Conservation (phyloP, 805 yeast species). For the Sugiyamaella chiloensis region DNA sequence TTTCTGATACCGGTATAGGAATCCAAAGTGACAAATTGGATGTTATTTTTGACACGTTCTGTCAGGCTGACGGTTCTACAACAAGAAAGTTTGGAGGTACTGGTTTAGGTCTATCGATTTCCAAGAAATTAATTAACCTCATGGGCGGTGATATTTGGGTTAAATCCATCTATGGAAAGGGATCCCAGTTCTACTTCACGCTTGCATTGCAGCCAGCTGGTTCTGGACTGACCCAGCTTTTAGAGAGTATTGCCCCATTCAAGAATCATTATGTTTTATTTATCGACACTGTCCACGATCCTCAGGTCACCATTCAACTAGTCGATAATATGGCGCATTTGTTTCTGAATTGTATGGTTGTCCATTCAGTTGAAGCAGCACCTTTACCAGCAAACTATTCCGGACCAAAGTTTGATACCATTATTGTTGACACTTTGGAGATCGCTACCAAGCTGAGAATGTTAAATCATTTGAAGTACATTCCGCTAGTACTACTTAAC, state of each 20-base stretch:
- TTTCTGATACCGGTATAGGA: slow-evolving; percentile 88
- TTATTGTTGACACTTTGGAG: slow-evolving; percentile 76
- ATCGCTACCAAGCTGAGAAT: slow-evolving; percentile 66
- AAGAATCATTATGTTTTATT: slow-evolving; percentile 66
- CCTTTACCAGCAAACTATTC: slow-evolving; percentile 39
- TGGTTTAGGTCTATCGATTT: slow-evolving; percentile 83
- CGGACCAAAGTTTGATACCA: slow-evolving; percentile 63
- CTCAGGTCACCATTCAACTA: slow-evolving; percentile 49
- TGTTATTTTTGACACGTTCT: slow-evolving; percentile 81
- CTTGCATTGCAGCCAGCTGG: slow-evolving; percentile 72
- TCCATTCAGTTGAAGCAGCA: slow-evolving; percentile 54
- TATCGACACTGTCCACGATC: slow-evolving; percentile 61
- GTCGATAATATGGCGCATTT: slow-evolving; percentile 49
- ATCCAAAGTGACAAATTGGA: slow-evolving; percentile 82
- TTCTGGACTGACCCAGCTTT: slow-evolving; percentile 56
- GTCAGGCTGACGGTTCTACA: slow-evolving; percentile 93
- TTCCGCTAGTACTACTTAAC: slow-evolving; percentile 76
- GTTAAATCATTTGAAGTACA: slow-evolving; percentile 75
- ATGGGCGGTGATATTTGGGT: slow-evolving; percentile 97
- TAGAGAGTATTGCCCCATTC: slow-evolving; percentile 71
- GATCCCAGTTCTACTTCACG: slow-evolving; percentile 81
- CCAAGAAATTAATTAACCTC: slow-evolving; percentile 78
- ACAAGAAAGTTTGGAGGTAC: slow-evolving; percentile 93
- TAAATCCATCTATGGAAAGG: slow-evolving; percentile 71
- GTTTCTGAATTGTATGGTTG: slow-evolving; percentile 60